Conservation (phyloP, 805 yeast species). For the Barnettozyma sp. region DNA sequence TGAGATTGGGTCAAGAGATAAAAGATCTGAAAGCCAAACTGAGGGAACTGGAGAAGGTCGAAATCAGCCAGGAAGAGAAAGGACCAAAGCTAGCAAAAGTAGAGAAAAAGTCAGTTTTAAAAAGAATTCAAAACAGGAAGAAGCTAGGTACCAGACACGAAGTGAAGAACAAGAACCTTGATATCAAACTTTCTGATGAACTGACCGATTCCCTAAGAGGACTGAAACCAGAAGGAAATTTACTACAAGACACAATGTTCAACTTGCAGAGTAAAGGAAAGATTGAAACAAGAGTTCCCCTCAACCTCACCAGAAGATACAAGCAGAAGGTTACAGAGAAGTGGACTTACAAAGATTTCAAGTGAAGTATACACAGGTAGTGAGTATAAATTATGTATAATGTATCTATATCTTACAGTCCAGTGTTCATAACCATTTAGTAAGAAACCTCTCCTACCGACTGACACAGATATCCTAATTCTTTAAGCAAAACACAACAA, state of each 20-base stretch:
- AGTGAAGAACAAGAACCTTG: slow-evolving; percentile 42
- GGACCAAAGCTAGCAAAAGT: too few relatives aligned
- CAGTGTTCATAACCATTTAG: not conserved
- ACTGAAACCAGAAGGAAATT: slow-evolving; percentile 85
- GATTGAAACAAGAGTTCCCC: slow-evolving; percentile 74
- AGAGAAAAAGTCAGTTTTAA: slow-evolving; percentile 13
- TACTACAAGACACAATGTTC: slow-evolving; percentile 75
- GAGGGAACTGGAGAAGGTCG: slow-evolving; percentile 47
- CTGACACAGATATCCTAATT: too few relatives aligned
- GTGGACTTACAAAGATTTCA: slow-evolving; percentile 89
- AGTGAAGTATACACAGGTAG: slow-evolving; percentile 30
- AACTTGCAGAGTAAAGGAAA: slow-evolving; percentile 79
- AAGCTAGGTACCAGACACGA: slow-evolving; percentile 41
- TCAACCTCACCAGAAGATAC: slow-evolving; percentile 56
- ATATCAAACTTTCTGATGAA: slow-evolving; percentile 85
- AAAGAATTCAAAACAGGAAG: slow-evolving; percentile 30
- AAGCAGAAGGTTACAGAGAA: slow-evolving; percentile 78
- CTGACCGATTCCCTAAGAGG: slow-evolving; percentile 77
- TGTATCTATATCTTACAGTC: not conserved
- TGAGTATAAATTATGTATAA: too few relatives aligned
- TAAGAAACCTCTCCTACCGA: too few relatives aligned
- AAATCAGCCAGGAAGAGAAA: slow-evolving; percentile 21
- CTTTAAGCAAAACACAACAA: slow-evolving; percentile 1
- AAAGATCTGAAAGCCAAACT: slow-evolving; percentile 56
- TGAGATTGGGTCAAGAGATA: slow-evolving; percentile 47